Evolutionary conservation across 1,139 yeast species (phyloP).

Genomic region (Diutina scorzettiae): DNA sequence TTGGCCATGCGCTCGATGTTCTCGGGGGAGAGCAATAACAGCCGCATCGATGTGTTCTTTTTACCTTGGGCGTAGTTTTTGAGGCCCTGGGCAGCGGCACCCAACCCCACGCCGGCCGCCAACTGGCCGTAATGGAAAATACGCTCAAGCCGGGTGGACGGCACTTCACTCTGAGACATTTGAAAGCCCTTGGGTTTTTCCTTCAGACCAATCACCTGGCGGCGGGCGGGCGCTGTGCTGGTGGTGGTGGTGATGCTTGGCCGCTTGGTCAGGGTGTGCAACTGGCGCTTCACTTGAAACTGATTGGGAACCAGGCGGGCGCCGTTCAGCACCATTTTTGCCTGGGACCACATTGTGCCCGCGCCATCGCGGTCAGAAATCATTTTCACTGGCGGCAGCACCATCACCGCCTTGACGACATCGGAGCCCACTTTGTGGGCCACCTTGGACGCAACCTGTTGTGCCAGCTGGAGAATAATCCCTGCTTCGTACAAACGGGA

Average conservation of each 20-base stretch:
- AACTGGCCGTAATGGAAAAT: slow-evolving; percentile 85
- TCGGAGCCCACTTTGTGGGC: neutral
- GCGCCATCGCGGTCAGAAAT: neutral
- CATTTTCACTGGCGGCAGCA: neutral
- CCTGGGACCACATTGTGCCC: neutral
- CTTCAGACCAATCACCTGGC: slow-evolving; percentile 20
- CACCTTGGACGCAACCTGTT: neutral
- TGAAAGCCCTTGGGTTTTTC: slow-evolving; percentile 26
- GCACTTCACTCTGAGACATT: slow-evolving; percentile 62
- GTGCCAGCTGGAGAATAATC: slow-evolving; percentile 3
- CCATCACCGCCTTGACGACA: neutral
- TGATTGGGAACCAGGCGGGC: neutral
- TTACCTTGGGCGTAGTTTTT: slow-evolving; percentile 47
- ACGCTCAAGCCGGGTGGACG: slow-evolving; percentile 75
- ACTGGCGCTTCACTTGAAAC: neutral
- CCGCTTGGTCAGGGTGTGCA: neutral
- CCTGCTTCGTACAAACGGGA: slow-evolving; percentile 1
- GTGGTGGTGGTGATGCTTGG: neutral
- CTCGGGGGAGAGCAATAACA: slow-evolving; percentile 62
- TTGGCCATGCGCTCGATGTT: slow-evolving; percentile 83
- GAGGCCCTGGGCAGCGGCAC: slow-evolving; percentile 72
- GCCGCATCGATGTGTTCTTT: slow-evolving; percentile 41
- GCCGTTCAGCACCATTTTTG: neutral
- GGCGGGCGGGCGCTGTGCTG: neutral
- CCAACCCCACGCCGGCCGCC: slow-evolving; percentile 86